Evolutionary conservation across 306 rosid genomes (phyloP).

Genomic region (Vicia sativa): DNA sequence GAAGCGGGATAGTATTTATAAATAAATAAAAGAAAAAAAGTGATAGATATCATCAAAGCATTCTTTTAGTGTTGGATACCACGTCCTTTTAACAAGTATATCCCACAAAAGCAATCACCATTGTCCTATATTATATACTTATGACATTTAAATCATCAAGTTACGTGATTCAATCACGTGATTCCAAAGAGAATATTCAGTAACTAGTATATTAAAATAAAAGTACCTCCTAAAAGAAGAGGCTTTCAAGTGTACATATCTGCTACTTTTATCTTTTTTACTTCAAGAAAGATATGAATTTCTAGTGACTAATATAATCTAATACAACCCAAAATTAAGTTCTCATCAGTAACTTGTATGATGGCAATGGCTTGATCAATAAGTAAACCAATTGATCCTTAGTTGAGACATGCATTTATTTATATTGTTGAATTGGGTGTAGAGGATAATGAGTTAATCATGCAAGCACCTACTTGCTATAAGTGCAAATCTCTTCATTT

Average conservation of each 20-base stretch:
- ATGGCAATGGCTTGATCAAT: no score
- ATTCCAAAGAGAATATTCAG: constrained; percentile 24
- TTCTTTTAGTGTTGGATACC: constrained; percentile 55
- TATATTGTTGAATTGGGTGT: no score
- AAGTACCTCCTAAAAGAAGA: constrained; percentile 19
- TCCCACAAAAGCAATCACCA: constrained; percentile 33
- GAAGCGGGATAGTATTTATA: no score
- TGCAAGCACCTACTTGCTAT: not conserved
- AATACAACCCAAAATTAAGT: no score
- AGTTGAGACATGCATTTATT: no score
- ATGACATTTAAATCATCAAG: constrained; percentile 42
- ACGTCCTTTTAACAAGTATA: constrained; percentile 43
- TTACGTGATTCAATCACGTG: constrained; percentile 51
- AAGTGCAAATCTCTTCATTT: not conserved
- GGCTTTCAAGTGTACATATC: not conserved
- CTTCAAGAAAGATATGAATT: no score
- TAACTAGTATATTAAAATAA: constrained; percentile 1
- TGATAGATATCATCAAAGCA: constrained; percentile 34
- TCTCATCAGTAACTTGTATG: no score
- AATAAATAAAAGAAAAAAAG: constrained; percentile 22
- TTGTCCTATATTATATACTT: not conserved
- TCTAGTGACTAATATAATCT: no score
- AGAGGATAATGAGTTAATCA: no score
- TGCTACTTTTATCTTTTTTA: no score
- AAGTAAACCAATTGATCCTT: no score